phyloP scores from a whole-genome alignment of 352 stramenopile genomes.

The Blastocystis sp. region DNA sequence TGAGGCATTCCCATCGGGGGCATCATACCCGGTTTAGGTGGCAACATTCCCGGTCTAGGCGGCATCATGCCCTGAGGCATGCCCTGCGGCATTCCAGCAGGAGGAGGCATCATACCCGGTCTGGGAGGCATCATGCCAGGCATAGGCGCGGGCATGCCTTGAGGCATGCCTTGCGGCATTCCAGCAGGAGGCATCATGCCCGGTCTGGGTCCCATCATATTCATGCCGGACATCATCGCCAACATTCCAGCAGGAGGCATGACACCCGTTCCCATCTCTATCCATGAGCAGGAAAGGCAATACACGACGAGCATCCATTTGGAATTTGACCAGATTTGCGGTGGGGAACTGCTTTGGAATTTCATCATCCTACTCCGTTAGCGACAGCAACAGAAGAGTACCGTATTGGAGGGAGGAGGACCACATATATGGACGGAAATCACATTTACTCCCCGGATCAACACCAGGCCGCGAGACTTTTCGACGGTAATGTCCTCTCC shows the following conservation, averaged over 20 bases:
- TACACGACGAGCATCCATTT: conserved; percentile 29
- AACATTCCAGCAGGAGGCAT: not conserved
- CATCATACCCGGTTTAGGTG: not conserved
- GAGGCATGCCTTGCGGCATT: not conserved
- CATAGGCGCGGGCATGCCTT: not conserved
- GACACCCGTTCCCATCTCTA: conserved; percentile 46
- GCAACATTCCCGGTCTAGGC: not conserved
- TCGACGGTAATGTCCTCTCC: conserved; percentile 61
- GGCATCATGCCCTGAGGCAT: conserved; percentile 20
- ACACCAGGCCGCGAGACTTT: conserved; percentile 30
- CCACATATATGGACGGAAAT: conserved; percentile 65
- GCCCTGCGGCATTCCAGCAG: not conserved
- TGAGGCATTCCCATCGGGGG: conserved; percentile 7
- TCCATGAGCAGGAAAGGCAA: not conserved
- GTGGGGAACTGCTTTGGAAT: conserved; percentile 64
- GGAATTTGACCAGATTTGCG: conserved; percentile 36
- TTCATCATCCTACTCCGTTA: conserved; percentile 37
- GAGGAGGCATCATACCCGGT: conserved; percentile 19
- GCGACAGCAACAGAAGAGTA: not conserved
- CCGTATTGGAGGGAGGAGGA: conserved; percentile 32
- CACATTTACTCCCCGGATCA: conserved; percentile 52
- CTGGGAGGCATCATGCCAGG: not conserved
- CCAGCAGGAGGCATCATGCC: conserved; percentile 52
- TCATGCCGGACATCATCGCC: not conserved
- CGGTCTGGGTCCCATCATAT: conserved; percentile 45